Conservation (phyloP, 2,329 filamentous ascomycete species). For the Aspergillus clavatus region DNA sequence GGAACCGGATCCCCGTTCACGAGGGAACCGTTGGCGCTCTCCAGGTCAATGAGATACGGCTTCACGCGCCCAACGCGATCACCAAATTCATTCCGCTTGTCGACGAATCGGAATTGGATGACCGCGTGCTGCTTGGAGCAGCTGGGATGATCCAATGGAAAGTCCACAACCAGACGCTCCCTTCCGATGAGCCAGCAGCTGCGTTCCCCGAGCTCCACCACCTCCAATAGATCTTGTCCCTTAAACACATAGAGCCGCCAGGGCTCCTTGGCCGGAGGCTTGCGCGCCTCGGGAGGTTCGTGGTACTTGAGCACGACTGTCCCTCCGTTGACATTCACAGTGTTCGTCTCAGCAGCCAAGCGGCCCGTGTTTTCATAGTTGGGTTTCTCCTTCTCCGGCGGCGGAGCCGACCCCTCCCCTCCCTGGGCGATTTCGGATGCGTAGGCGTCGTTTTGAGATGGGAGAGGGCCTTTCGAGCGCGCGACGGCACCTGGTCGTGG, state of each 20-base stretch:
- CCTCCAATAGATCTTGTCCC: slow-evolving; percentile 71
- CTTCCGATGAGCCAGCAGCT: slow-evolving; percentile 90
- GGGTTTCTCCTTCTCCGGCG: slow-evolving; percentile 64
- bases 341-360: slow-evolving; percentile 84
- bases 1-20: slow-evolving; percentile 74
- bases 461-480: slow-evolving; percentile 39
- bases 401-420: slow-evolving; percentile 24
- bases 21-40: slow-evolving; percentile 84
- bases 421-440: slow-evolving; percentile 24
- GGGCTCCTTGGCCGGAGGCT: slow-evolving; percentile 68
- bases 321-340: slow-evolving; percentile 57
- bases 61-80: slow-evolving; percentile 74
- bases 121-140: slow-evolving; percentile 94
- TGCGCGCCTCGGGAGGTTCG: slow-evolving; percentile 87
- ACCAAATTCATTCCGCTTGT: slow-evolving; percentile 79
- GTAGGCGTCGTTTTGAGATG: slow-evolving; percentile 46
- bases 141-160: slow-evolving; percentile 82
- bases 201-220: slow-evolving; percentile 66
- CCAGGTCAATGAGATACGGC: slow-evolving; percentile 89
- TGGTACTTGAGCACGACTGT: slow-evolving; percentile 88
- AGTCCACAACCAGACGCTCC: slow-evolving; percentile 73
- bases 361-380: slow-evolving; percentile 78
- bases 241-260: slow-evolving; percentile 97
- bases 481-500: slow-evolving; percentile 23
- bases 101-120: slow-evolving; percentile 82